Evolutionary conservation across 2,329 filamentous ascomycete genomes (phyloP).

Genomic region (Fusarium beomiforme): DNA sequence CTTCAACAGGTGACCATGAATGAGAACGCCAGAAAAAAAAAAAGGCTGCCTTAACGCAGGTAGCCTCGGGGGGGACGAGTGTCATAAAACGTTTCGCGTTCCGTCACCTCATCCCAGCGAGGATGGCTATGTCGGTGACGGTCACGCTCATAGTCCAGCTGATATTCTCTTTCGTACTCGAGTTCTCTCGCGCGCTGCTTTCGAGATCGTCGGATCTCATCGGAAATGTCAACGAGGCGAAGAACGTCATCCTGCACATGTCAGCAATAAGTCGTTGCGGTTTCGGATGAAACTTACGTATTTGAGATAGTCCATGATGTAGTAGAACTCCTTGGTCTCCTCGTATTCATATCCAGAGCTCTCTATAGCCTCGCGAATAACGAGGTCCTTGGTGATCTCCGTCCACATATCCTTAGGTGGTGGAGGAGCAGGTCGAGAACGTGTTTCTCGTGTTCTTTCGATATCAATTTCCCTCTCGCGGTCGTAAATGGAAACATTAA

Average conservation of each 20-base stretch:
- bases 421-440: slow-evolving; percentile 52
- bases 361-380: slow-evolving; percentile 87
- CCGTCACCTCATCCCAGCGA: slow-evolving; percentile 69
- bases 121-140: slow-evolving; percentile 50
- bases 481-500: slow-evolving; percentile 60
- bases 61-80: slow-evolving; percentile 47
- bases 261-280: background rate
- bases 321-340: slow-evolving; percentile 89
- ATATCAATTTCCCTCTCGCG: slow-evolving; percentile 62
- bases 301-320: slow-evolving; percentile 88
- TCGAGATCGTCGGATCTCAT: slow-evolving; percentile 77
- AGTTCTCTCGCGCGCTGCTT: slow-evolving; percentile 63
- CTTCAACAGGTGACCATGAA: slow-evolving; percentile 15
- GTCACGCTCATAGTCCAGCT: slow-evolving; percentile 60
- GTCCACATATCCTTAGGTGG: slow-evolving; percentile 83
- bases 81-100: slow-evolving; percentile 76
- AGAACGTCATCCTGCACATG: slow-evolving; percentile 80
- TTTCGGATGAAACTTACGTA: slow-evolving; percentile 71
- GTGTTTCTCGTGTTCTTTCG: slow-evolving; percentile 63
- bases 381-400: slow-evolving; percentile 93
- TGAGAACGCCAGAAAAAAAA: slow-evolving; percentile 29
- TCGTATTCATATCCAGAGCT: slow-evolving; percentile 87
- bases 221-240: slow-evolving; percentile 82
- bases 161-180: slow-evolving; percentile 68
- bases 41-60: slow-evolving; percentile 34